Percentiles rank a stretch among this genome's conserved stretches.
phyloP scores from a whole-genome alignment of 495 filamentous ascomycete species.

The Parachaetomium inaequale region DNA sequence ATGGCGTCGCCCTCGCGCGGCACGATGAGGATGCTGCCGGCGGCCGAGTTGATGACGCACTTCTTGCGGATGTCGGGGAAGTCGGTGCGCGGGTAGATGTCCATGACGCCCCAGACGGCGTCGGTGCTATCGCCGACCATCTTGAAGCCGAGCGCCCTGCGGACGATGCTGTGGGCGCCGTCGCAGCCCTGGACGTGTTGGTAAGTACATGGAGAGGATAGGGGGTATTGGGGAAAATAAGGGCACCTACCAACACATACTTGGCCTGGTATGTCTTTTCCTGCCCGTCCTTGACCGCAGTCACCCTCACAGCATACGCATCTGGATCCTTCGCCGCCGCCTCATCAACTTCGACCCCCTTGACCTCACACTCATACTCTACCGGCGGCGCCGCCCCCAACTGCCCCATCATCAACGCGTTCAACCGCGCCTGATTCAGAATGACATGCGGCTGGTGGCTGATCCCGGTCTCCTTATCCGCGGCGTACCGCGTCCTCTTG shows the following conservation, averaged over 20 bases:
- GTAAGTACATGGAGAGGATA: background rate
- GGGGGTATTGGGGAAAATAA: background rate
- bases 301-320: slow-evolving; percentile 53
- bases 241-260: slow-evolving; percentile 61
- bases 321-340: slow-evolving; percentile 36
- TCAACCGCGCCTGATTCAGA: slow-evolving; percentile 71
- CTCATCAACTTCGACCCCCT: slow-evolving; percentile 51
- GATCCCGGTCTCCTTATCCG: slow-evolving; percentile 61
- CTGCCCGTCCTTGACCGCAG: slow-evolving; percentile 49
- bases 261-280: slow-evolving; percentile 57
- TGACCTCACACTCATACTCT: slow-evolving; percentile 60
- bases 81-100: slow-evolving; percentile 66
- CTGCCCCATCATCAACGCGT: slow-evolving; percentile 56
- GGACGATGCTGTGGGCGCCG: slow-evolving; percentile 68
- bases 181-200: slow-evolving; percentile 59
- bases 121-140: slow-evolving; percentile 76
- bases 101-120: slow-evolving; percentile 72
- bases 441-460: slow-evolving; percentile 72
- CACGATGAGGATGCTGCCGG: slow-evolving; percentile 58
- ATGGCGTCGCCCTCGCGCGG: slow-evolving; percentile 62
- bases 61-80: slow-evolving; percentile 73
- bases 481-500: slow-evolving; percentile 49
- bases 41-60: slow-evolving; percentile 49
- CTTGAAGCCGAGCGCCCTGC: slow-evolving; percentile 62
- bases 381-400: slow-evolving; percentile 50